These are phyloP conservation scores for Ustilago loliicola DNA, from an alignment of 1,284 basidiomycete genomes.

Conservation along the genomic window DNA sequence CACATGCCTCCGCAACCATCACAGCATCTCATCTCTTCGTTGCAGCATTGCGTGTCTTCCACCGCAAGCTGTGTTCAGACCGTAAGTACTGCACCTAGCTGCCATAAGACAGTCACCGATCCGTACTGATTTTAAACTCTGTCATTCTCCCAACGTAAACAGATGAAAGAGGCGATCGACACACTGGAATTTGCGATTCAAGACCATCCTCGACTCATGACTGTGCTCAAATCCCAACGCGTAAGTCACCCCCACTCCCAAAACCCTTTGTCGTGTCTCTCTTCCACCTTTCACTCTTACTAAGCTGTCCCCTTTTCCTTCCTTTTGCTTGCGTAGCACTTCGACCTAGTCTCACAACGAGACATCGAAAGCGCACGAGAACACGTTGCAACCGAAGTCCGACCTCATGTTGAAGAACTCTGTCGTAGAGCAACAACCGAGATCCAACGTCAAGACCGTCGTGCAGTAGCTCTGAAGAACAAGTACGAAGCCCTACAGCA, in stretches of 20 bases:
- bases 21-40: constrained; percentile 36
- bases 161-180: constrained; percentile 48
- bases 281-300: background rate
- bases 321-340: constrained; percentile 24
- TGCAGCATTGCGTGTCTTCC: constrained; percentile 42
- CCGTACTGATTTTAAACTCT: background rate
- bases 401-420: constrained; percentile 49
- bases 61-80: constrained; percentile 40
- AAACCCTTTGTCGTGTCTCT: too few relatives aligned
- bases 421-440: constrained; percentile 32
- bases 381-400: constrained; percentile 48
- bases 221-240: constrained; percentile 44
- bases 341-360: constrained; percentile 44
- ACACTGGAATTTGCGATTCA: constrained; percentile 44
- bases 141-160: background rate
- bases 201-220: constrained; percentile 50
- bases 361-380: constrained; percentile 43
- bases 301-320: background rate
- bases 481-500: constrained; percentile 38
- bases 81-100: constrained; percentile 12
- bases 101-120: background rate
- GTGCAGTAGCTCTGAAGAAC: constrained; percentile 40
- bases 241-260: constrained; percentile 27
- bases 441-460: constrained; percentile 40
- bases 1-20: constrained; percentile 38